These are phyloP conservation scores for Nevesoporus exiguus DNA, from an alignment of 768 basidiomycete genomes.

Conservation along the genomic window DNA sequence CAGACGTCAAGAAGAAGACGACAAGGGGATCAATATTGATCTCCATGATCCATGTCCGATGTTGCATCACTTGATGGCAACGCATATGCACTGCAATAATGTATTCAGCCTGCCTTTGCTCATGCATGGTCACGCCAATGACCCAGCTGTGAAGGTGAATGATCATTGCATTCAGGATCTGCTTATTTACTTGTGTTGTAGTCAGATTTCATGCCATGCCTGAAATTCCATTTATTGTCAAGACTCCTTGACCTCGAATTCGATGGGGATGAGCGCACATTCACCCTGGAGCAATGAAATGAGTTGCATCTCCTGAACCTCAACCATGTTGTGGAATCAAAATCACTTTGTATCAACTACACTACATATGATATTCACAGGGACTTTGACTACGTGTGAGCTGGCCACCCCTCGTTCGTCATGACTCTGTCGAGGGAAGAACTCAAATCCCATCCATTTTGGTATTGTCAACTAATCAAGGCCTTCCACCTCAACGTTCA, in stretches of 20 bases:
- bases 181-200: neutral
- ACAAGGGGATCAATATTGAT: neutral
- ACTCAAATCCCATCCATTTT: neutral
- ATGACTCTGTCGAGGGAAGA: slow-evolving; percentile 4
- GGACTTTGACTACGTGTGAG: neutral
- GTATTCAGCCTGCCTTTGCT: neutral
- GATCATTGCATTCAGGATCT: neutral
- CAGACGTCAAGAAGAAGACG: neutral
- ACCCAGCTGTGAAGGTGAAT: neutral
- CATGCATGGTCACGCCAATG: neutral
- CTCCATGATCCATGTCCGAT: neutral
- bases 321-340: neutral
- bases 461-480: neutral
- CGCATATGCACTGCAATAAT: neutral
- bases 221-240: neutral
- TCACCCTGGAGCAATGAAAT: neutral
- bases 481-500: neutral
- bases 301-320: neutral
- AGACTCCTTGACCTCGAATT: neutral
- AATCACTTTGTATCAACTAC: slow-evolving; percentile 2
- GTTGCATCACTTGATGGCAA: neutral
- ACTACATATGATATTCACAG: neutral
- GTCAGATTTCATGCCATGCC: neutral
- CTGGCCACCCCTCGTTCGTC: neutral
- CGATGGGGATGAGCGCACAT: neutral